phyloP scores from a whole-genome alignment of 1,284 basidiomycete genomes.

The Tetrapyrgos nigripes region DNA sequence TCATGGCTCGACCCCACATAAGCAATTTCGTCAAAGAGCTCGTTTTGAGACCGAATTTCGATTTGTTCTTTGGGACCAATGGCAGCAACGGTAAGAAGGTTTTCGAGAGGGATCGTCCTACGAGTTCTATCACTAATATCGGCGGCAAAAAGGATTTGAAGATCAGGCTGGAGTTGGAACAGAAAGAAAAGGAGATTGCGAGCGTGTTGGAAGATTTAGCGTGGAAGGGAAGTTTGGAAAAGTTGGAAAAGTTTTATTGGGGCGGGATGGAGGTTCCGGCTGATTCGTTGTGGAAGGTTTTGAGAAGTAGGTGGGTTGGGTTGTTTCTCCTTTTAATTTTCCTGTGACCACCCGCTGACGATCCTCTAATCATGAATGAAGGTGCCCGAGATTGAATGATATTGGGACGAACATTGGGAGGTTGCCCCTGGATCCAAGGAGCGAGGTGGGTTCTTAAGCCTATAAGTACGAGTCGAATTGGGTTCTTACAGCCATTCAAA shows the following conservation, averaged over 20 bases:
- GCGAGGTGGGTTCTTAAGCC: background rate
- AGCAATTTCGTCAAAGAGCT: background rate
- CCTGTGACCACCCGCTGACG: too few species aligned
- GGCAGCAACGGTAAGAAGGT: background rate
- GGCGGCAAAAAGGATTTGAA: too few species aligned
- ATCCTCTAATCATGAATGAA: too few species aligned
- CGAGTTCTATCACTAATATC: background rate
- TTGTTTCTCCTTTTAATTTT: too few species aligned
- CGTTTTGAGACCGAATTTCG: background rate
- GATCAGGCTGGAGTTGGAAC: background rate
- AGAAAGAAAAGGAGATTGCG: background rate
- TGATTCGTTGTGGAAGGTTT: background rate
- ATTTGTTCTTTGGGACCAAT: background rate
- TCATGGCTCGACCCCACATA: background rate
- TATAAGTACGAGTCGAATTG: background rate
- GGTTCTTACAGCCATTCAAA: background rate
- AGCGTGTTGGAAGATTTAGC: background rate
- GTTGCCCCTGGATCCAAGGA: background rate
- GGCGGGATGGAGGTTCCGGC: background rate
- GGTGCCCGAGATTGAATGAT: background rate
- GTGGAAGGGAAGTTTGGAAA: background rate
- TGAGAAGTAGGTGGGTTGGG: background rate
- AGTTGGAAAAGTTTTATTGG: background rate
- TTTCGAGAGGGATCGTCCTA: background rate
- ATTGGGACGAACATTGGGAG: background rate